Base-by-base conservation (phyloP, 768 basidiomycete species). In the Pisolithus marmoratus region DNA sequence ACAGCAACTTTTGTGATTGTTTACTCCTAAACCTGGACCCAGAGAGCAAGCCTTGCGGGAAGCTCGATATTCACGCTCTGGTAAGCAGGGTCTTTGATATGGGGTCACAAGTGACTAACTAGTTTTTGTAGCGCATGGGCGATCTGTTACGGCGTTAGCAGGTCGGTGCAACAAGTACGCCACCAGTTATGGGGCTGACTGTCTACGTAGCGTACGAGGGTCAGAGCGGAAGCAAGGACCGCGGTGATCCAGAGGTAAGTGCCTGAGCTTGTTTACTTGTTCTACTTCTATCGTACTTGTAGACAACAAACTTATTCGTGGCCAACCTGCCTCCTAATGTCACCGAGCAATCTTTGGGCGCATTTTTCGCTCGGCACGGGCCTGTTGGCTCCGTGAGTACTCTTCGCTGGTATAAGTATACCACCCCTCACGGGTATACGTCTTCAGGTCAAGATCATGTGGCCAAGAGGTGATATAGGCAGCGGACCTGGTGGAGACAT, bases 281-380 rank as follows among this genome's bases (percentile, higher is more conserved):
- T 50, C 17, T 44, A 12, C 34, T 46, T 54, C 15, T 46, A 29
- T 11, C 47, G 51, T 49, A 22, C 41, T 42, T 14, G 9, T 12
- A 94, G 88, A 96, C 95, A 1, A 91, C 94, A 37, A 99, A 99
- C 61, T 70, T 99, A 14, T 98, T 95, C 65, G 93, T 99, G 36
- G 92, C 93, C 12, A 96, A 97, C 65, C 70, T 99, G 23, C 96
- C 96, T 5, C 72, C 80, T 1, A 84, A 87, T 65, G 85, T 96
- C 14, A 93, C 85, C 2, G 96, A 97, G 60, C 84, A 85, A 58
- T 78, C 76, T 24, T 68, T 99, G 38, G 96, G 96, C 3, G 79
- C 81, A 54, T 92, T 96, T 67, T 99, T 99, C 65, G 94, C 94
- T 2, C 82, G 86, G 41, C 78, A 78, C 51, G 96, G 96, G 0